These are phyloP conservation scores for Dissophora ornata DNA, from an alignment of 192 early-diverging fungal species.

Conservation along the genomic window DNA sequence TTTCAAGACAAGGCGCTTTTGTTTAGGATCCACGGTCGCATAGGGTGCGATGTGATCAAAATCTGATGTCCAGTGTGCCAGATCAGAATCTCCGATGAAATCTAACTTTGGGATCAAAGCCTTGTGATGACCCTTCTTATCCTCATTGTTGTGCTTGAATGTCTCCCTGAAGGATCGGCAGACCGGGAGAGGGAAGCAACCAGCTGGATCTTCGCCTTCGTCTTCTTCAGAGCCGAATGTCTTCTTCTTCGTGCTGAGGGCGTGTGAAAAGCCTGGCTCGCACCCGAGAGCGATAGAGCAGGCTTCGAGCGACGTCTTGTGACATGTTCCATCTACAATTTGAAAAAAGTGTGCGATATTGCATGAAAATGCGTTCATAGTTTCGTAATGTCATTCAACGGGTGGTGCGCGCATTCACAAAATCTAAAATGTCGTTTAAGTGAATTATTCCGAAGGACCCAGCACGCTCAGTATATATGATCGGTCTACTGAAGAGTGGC, in stretches of 20 bases:
- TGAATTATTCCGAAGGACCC: too few species aligned
- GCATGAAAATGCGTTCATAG: neutral
- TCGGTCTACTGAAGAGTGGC: too few species aligned
- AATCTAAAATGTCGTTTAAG: too few species aligned
- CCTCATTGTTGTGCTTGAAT: conserved; percentile 17
- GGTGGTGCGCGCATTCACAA: too few species aligned
- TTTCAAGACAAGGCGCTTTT: conserved; percentile 22
- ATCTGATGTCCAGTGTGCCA: conserved; percentile 61
- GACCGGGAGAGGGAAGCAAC: conserved; percentile 43
- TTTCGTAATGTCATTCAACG: too few species aligned
- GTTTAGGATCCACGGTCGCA: conserved; percentile 36
- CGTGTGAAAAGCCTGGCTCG: conserved; percentile 16
- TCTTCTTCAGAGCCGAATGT: too few species aligned
- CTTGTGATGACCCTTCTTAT: conserved; percentile 10
- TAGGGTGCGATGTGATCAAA: conserved; percentile 61
- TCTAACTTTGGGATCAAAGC: conserved; percentile 24
- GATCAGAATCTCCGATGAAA: conserved; percentile 62
- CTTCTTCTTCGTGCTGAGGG: neutral
- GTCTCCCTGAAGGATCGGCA: conserved; percentile 35
- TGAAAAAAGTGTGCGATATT: too few species aligned
- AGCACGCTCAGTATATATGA: too few species aligned
- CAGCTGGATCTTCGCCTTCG: neutral
- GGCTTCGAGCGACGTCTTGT: conserved; percentile 31
- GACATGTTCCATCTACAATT: conserved; percentile 26
- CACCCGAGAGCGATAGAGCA: conserved; percentile 39